Evolutionary conservation across 2,329 filamentous ascomycete species (phyloP).

Genomic region (Fusarium sp.): DNA sequence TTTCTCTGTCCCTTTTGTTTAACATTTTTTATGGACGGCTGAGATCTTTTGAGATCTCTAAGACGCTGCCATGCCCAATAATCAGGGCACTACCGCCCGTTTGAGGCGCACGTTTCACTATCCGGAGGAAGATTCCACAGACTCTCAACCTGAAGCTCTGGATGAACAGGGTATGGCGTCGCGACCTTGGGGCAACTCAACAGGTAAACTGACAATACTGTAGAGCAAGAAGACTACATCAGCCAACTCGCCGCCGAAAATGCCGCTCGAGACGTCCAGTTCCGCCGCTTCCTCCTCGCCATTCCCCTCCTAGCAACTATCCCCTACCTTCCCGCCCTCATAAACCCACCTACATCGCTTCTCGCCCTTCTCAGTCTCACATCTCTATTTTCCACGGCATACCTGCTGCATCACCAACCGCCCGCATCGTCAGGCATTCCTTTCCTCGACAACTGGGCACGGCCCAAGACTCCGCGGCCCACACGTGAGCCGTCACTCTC

Average conservation of each 20-base stretch:
- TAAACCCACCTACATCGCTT: constrained; percentile 56
- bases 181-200: background rate
- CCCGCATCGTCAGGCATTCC: constrained; percentile 68
- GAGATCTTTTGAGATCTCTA: background rate
- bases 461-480: constrained; percentile 45
- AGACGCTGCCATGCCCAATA: constrained; percentile 42
- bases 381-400: constrained; percentile 74
- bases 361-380: constrained; percentile 72
- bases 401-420: constrained; percentile 70
- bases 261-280: constrained; percentile 69
- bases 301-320: constrained; percentile 71
- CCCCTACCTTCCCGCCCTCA: constrained; percentile 64
- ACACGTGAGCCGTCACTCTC: constrained; percentile 45
- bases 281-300: constrained; percentile 69
- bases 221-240: constrained; percentile 78
- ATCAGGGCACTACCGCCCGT: constrained; percentile 64
- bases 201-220: background rate
- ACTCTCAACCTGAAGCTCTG: constrained; percentile 71
- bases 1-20: background rate
- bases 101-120: constrained; percentile 85
- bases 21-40: background rate
- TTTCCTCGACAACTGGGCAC: constrained; percentile 63
- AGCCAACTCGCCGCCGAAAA: constrained; percentile 68
- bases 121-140: constrained; percentile 69
- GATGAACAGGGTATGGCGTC: constrained; percentile 79